Base-by-base conservation (phyloP, 306 rosid genomes). In the Pterocarpus macrocarpus region DNA sequence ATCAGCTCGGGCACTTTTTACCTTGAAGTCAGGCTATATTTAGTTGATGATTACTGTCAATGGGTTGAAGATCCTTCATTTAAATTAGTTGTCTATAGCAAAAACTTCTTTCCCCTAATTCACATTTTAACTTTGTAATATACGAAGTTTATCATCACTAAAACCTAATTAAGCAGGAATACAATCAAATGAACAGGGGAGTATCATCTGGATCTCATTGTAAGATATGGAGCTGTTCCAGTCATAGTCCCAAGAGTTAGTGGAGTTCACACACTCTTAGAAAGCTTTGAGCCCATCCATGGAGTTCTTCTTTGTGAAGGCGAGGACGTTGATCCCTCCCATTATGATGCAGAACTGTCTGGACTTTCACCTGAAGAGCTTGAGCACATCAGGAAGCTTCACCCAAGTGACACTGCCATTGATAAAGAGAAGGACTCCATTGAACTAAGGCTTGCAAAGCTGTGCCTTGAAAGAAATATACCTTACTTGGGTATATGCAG, bases 231-330 rank as follows among this genome's bases (percentile, higher is more conserved):
- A 17, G 97, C 94, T 1, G 95, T 88, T 14, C 97, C 97, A 7
- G 88, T 92, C 1, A 92, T 92, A 35, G 89, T 91, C 45, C 95
- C 97, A 45, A 81, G 97, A 53, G 95, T 90, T 3, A 63, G 75
- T 44, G 95, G 95, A 43, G 86, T 91, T 66, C 90, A 89, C 80
- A 84, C 85, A 85, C 78, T 92, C 14, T 47, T 92, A 30, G 88
- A 91, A 35, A 91, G 97, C 85, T 92, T 92, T 82, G 91, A 89
- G 80, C 97, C 97, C 7, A 91, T 92, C 83, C 97, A 92, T 82
- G 95, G 95, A 35, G 92, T 92, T 69, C 91, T 92, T 15, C 95
- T 91, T 39, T 91, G 92, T 58, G 92, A 92, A 83, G 97, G 97
- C 4, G 94, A 92, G 76, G 95, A 91, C 66, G 85, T 92, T n/a